Conservation (phyloP, 192 early-diverging fungal species). For the Lobosporangium transversale region DNA sequence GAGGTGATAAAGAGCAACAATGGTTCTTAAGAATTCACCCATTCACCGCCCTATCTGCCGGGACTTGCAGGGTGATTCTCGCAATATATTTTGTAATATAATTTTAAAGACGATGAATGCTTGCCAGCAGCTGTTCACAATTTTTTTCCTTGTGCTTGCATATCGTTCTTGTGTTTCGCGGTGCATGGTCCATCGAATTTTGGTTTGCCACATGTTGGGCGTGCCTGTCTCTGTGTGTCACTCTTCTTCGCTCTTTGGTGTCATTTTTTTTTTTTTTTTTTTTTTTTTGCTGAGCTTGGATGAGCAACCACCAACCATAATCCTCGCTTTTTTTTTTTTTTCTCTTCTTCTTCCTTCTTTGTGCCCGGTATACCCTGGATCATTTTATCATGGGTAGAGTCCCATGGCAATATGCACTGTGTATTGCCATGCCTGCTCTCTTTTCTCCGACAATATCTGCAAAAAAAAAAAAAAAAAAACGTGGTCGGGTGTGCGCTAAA, state of each 20-base stretch:
- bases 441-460: conserved; percentile 3
- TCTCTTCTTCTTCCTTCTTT: conserved; percentile 10
- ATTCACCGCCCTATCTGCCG: no score
- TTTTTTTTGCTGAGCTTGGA: neutral
- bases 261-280: conserved; percentile 1
- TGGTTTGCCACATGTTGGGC: conserved; percentile 44
- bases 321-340: neutral
- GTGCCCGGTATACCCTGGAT: conserved; percentile 1
- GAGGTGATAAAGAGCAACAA: neutral
- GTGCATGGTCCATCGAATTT: conserved; percentile 36
- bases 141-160: conserved; percentile 2
- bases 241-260: neutral
- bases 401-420: neutral
- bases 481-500: conserved; percentile 17
- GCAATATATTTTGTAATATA: no score
- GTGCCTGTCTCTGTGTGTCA: conserved; percentile 10
- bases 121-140: neutral
- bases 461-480: conserved; percentile 19
- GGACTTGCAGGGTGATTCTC: no score
- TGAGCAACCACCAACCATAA: no score
- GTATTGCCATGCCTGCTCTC: conserved; percentile 9
- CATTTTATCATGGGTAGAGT: neutral
- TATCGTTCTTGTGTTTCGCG: neutral
- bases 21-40: no score
- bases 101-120: neutral